A percentile compares a stretch with the other conserved stretches of the same genome.
Conservation (phyloP, 495 filamentous ascomycete genomes). For the Schizothecium vesticola region DNA sequence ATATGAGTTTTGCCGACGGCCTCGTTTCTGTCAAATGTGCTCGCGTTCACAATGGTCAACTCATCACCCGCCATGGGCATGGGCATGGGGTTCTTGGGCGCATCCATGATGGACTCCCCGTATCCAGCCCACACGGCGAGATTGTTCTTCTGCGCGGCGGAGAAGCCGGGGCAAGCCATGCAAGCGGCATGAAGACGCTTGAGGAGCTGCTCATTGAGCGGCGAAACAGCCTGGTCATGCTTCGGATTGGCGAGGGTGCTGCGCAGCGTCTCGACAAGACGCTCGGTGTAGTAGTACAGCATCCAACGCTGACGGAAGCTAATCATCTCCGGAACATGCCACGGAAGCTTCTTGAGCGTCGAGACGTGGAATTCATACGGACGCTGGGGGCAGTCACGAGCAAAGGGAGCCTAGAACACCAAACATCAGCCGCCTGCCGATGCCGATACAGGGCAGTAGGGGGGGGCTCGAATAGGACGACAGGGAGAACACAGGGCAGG, state of each 20-base stretch:
- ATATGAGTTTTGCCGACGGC: conserved; percentile 26
- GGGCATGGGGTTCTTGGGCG: neutral
- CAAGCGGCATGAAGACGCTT: conserved; percentile 53
- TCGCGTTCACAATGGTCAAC: neutral
- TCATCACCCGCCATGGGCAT: neutral
- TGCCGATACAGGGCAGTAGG: too few relatives aligned
- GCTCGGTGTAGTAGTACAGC: conserved; percentile 48
- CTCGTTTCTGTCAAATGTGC: neutral
- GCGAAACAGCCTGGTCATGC: conserved; percentile 35
- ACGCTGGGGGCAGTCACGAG: conserved; percentile 60
- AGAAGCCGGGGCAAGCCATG: conserved; percentile 60
- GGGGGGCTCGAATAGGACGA: neutral
- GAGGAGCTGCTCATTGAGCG: conserved; percentile 50
- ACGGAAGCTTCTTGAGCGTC: conserved; percentile 71
- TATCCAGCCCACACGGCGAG: conserved; percentile 31
- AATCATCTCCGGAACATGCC: conserved; percentile 57
- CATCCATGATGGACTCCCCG: conserved; percentile 1
- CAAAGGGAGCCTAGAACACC: conserved; percentile 53
- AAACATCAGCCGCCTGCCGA: conserved; percentile 7
- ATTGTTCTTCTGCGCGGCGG: conserved; percentile 54
- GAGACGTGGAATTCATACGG: conserved; percentile 71
- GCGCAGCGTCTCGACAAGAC: conserved; percentile 38
- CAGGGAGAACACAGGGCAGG: neutral
- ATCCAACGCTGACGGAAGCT: conserved; percentile 58
- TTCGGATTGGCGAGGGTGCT: conserved; percentile 12